Evolutionary conservation across 768 basidiomycete genomes (phyloP).

Genomic region (Leccinum broughii): DNA sequence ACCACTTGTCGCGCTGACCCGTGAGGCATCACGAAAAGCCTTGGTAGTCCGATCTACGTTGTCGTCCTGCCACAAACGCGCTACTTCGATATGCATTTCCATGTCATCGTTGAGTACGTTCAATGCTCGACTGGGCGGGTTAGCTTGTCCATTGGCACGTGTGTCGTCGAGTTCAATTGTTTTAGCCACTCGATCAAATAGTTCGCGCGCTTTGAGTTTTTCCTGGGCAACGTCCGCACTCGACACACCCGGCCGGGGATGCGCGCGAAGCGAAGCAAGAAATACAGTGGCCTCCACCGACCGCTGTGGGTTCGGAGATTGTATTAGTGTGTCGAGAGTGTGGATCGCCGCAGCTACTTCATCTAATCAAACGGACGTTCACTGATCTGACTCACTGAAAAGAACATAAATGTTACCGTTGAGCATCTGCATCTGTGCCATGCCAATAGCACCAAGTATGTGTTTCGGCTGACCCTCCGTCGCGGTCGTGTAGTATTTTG

Average conservation of each 20-base stretch:
- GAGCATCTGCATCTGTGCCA: constrained; percentile 85
- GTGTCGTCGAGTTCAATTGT: constrained; percentile 64
- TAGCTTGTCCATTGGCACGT: constrained; percentile 43
- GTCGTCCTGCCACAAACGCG: constrained; percentile 84
- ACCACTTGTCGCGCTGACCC: constrained; percentile 54
- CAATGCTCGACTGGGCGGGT: constrained; percentile 37
- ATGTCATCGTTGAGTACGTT: constrained; percentile 71
- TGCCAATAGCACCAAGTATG: constrained; percentile 76
- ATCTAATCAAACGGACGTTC: constrained; percentile 44
- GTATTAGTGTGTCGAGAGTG: constrained; percentile 75
- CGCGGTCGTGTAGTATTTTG: constrained; percentile 67
- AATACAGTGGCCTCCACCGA: constrained; percentile 85
- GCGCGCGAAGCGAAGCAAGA: constrained; percentile 85
- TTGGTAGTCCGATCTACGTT: constrained; percentile 69
- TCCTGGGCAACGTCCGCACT: constrained; percentile 72
- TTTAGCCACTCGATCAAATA: constrained; percentile 75
- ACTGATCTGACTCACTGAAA: neutral
- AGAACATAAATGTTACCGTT: constrained; percentile 55
- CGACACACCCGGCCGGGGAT: constrained; percentile 78
- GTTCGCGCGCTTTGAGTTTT: constrained; percentile 69
- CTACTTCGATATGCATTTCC: constrained; percentile 90
- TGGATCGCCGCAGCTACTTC: constrained; percentile 85
- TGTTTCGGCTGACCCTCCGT: constrained; percentile 72
- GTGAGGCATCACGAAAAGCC: constrained; percentile 72
- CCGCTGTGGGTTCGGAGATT: constrained; percentile 60